Evolutionary conservation across 495 filamentous ascomycete species (phyloP), one percentile per base, ranked within the genome.

Genomic region (Tetracladium setigerum): DNA sequence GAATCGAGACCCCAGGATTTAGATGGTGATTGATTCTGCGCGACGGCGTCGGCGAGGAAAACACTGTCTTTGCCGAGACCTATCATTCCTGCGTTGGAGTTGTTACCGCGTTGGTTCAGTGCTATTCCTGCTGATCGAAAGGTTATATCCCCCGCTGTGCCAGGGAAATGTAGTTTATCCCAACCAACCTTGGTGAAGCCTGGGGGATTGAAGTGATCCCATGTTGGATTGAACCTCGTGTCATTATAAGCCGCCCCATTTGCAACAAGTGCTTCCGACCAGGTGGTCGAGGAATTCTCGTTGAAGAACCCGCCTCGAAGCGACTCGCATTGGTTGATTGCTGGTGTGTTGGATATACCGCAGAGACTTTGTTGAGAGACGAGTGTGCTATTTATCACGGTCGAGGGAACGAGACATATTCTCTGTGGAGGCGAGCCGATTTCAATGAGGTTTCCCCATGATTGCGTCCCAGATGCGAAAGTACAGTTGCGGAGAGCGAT

Each of bases 221-320:
- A 49, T 12, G 38, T 49, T 22, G 47, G 47, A 37, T 49, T 49
- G 38, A 19, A 41, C 15, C 47, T 30, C 14, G 47, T 41, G 38
- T 49, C 47, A 33, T 49, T 49, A 37, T 16, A 43, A 17, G 38
- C 9, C 7, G n/a, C 11, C 8, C 34, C 30, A 37, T 38, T 14
- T 7, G 7, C 22, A 27, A 27, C 22, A 27, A 27, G 22, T 27
- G 22, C 22, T 27, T 27, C 22, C 3, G 22, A 27, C 69, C 73
- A 81, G 2, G 63, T 78, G 1, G 65, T 67, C 2, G 76, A 79
- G 7, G 47, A 24, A 30, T 67, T 74, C n/a, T 56, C 43, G 43
- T 73, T 67, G 61, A 74, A 79, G 10, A 70, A 38, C 2, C 53
- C 57, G 5, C 78, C 78, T 43, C 76, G 60, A 8, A 27, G 22